A percentile compares a stretch with the other conserved stretches of the same genome.
Conservation (phyloP, 139 green algal species). For the Chlorella sp. region DNA sequence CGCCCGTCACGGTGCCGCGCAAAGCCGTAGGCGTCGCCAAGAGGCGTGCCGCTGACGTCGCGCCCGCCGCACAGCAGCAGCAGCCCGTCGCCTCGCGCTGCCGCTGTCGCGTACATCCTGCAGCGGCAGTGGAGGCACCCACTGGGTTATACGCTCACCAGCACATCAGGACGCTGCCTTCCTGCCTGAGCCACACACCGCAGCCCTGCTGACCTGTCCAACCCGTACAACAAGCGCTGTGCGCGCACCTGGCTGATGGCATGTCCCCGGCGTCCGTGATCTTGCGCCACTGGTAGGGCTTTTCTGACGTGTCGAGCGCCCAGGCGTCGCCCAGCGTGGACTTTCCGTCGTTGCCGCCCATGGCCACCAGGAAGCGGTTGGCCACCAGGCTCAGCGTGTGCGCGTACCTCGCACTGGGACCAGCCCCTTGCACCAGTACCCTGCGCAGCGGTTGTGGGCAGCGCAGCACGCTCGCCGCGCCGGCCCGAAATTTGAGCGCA, state of each 20-base stretch:
- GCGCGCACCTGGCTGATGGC: slow-evolving; percentile 56
- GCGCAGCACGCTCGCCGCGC: too few species aligned
- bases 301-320: slow-evolving; percentile 96
- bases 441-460: too few species aligned
- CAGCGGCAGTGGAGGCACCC: too few species aligned
- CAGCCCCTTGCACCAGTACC: slow-evolving; percentile 90
- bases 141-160: too few species aligned
- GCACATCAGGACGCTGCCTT: too few species aligned
- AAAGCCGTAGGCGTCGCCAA: slow-evolving; percentile 94
- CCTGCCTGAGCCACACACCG: too few species aligned
- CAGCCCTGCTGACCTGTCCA: too few species aligned
- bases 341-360: slow-evolving; percentile 96
- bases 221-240: too few species aligned
- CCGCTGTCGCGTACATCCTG: slow-evolving; percentile 97
- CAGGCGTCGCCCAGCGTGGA: slow-evolving; percentile 85
- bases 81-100: slow-evolving; percentile 84
- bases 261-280: slow-evolving; percentile 80
- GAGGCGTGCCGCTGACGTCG: slow-evolving; percentile 67
- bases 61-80: slow-evolving; percentile 93
- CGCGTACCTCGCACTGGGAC: slow-evolving; percentile 90
- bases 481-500: too few species aligned
- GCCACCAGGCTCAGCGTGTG: slow-evolving; percentile 94
- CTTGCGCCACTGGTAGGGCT: slow-evolving; percentile 96
- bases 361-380: slow-evolving; percentile 94
- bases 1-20: slow-evolving; percentile 93